These are phyloP conservation scores for Phytophthora gonapodyides DNA, from an alignment of 352 stramenopile species.

Conservation along the genomic window DNA sequence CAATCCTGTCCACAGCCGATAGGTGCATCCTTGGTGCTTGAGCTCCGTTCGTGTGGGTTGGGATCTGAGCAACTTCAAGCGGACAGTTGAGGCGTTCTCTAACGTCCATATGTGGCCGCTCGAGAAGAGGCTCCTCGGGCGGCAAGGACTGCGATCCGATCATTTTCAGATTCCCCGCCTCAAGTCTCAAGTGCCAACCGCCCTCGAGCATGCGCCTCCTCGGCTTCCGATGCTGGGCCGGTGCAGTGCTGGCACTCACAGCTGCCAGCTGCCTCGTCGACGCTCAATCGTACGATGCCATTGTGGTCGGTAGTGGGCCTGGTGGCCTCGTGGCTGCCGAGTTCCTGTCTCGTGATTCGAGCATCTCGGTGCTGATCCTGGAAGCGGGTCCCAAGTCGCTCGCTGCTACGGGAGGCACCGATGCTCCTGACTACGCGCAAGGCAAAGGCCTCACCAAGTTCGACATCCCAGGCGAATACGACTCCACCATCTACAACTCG, in stretches of 20 bases:
- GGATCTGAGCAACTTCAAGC: too few species aligned
- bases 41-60: too few species aligned
- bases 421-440: conserved; percentile 50
- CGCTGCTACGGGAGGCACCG: conserved; percentile 46
- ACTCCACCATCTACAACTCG: conserved; percentile 47
- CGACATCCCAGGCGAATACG: conserved; percentile 71
- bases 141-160: conserved; percentile 1
- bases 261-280: background rate
- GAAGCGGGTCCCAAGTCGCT: conserved; percentile 58
- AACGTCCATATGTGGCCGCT: conserved; percentile 1
- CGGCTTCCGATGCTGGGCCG: conserved; percentile 1
- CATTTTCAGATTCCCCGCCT: conserved; percentile 20
- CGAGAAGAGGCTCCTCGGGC: background rate
- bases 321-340: conserved; percentile 64
- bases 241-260: conserved; percentile 16
- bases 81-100: background rate
- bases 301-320: conserved; percentile 60
- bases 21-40: too few species aligned
- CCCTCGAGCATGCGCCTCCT: conserved; percentile 18
- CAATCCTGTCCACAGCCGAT: too few species aligned
- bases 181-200: conserved; percentile 3
- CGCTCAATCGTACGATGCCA: conserved; percentile 54
- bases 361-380: conserved; percentile 59
- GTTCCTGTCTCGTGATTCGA: conserved; percentile 54
- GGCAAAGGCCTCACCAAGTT: conserved; percentile 57